Conservation (phyloP, 768 basidiomycete species). For the Amanita jacksonii region DNA sequence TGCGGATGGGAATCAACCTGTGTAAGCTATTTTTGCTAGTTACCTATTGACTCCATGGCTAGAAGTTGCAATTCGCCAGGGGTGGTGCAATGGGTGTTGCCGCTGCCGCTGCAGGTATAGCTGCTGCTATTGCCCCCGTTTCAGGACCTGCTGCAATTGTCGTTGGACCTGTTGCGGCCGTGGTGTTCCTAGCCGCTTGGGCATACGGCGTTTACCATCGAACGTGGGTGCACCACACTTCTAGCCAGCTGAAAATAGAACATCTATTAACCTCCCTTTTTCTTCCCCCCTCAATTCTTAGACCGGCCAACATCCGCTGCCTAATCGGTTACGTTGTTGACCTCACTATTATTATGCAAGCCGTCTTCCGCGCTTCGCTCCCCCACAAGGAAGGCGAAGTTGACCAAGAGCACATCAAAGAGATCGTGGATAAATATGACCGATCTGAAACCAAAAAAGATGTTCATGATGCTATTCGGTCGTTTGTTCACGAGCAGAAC, state of each 20-base stretch:
- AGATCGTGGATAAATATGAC: neutral
- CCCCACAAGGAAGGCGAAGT: neutral
- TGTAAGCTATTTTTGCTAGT: neutral
- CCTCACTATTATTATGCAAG: conserved; percentile 1
- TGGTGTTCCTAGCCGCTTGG: neutral
- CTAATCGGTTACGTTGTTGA: conserved; percentile 4
- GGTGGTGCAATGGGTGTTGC: neutral
- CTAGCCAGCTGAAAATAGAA: no score
- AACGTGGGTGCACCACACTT: neutral
- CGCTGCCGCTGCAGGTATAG: neutral
- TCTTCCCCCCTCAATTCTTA: no score
- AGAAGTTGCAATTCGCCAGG: neutral
- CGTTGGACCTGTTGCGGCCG: neutral
- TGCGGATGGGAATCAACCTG: neutral
- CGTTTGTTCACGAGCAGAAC: neutral
- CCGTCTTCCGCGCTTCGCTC: neutral
- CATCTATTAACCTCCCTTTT: no score
- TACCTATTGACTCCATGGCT: neutral
- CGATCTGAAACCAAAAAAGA: neutral
- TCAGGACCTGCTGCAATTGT: neutral
- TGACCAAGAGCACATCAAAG: neutral
- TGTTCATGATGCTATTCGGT: neutral
- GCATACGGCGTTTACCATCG: neutral
- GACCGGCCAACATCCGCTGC: neutral
- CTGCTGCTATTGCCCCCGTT: neutral